Percentiles rank a stretch among this genome's conserved stretches.
phyloP scores from a whole-genome alignment of 106 monocot species.

The Narthecium ossifragum region DNA sequence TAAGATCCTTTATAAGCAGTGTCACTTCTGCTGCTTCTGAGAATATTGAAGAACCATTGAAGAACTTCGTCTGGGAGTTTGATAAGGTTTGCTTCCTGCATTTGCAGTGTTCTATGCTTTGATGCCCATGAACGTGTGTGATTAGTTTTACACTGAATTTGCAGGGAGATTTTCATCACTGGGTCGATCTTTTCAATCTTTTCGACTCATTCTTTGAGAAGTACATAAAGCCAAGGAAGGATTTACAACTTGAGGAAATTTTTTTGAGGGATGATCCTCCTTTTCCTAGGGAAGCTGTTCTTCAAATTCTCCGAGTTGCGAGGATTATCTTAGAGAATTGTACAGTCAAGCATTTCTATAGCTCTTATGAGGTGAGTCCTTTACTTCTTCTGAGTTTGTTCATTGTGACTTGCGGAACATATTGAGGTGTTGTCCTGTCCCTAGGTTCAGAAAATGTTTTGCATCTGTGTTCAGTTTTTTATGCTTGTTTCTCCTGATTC shows the following conservation, averaged over 20 bases:
- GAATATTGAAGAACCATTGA: conserved; percentile 50
- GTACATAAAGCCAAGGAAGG: conserved; percentile 53
- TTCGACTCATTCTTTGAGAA: conserved; percentile 73
- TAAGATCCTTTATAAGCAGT: conserved; percentile 45
- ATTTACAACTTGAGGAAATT: conserved; percentile 50
- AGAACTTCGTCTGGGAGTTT: conserved; percentile 61
- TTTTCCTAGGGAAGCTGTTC: conserved; percentile 57
- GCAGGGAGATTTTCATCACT: conserved; percentile 84
- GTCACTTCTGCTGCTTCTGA: conserved; percentile 39
- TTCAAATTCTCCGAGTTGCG: conserved; percentile 68
- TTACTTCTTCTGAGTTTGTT: neutral
- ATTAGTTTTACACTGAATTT: conserved; percentile 6
- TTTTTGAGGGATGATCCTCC: conserved; percentile 46
- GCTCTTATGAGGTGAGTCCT: conserved; percentile 54
- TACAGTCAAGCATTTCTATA: conserved; percentile 62
- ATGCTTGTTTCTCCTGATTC: too few species aligned
- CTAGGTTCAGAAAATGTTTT: too few species aligned
- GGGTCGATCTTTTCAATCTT: conserved; percentile 68
- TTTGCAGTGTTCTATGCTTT: neutral
- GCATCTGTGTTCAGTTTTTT: too few species aligned
- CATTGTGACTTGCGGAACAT: too few species aligned
- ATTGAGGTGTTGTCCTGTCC: too few species aligned
- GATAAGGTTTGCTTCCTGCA: conserved; percentile 48
- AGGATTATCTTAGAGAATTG: conserved; percentile 75
- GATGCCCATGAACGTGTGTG: neutral